Evolutionary conservation across 1,284 basidiomycete genomes (phyloP).

Genomic region (Fomitopsis palustris): DNA sequence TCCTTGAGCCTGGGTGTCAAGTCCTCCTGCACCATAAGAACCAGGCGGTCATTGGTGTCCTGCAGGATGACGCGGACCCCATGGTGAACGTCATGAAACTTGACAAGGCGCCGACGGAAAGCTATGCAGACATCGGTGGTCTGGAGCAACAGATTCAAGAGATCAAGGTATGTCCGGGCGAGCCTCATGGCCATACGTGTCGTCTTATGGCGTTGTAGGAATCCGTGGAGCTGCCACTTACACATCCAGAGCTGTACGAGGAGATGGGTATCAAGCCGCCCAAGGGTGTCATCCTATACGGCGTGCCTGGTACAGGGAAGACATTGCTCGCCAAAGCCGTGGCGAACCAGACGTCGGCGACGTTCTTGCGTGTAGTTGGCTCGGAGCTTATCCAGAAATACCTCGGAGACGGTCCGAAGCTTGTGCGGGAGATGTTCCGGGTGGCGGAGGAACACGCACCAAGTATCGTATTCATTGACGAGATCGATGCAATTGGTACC

Average conservation of each 20-base stretch:
- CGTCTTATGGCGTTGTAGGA: constrained; percentile 50
- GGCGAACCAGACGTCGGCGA: constrained; percentile 98
- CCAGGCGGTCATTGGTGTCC: constrained; percentile 91
- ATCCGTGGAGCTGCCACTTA: constrained; percentile 96
- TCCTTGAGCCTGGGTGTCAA: constrained; percentile 94
- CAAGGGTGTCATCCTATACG: constrained; percentile 99
- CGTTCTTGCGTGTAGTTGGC: constrained; percentile 96
- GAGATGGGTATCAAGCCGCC: constrained; percentile 99
- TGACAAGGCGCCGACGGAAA: constrained; percentile 98
- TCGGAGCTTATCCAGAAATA: constrained; percentile 99
- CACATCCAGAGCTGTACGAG: constrained; percentile 98
- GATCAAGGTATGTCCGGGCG: constrained; percentile 73
- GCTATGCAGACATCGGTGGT: constrained; percentile 98
- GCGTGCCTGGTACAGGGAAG: constrained; percentile 98
- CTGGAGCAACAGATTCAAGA: constrained; percentile 97
- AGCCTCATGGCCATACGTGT: background rate
- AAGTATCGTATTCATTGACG: constrained; percentile 99
- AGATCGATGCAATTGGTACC: constrained; percentile 98
- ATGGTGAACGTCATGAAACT: constrained; percentile 99
- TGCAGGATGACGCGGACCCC: constrained; percentile 96
- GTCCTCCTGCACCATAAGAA: constrained; percentile 97
- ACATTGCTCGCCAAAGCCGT: constrained; percentile 98
- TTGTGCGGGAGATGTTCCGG: constrained; percentile 95
- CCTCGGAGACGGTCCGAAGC: constrained; percentile 98
- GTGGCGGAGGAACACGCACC: constrained; percentile 97